These are phyloP conservation scores for Hysterium pulicare DNA, from an alignment of 2,329 filamentous ascomycete species.

Conservation along the genomic window DNA sequence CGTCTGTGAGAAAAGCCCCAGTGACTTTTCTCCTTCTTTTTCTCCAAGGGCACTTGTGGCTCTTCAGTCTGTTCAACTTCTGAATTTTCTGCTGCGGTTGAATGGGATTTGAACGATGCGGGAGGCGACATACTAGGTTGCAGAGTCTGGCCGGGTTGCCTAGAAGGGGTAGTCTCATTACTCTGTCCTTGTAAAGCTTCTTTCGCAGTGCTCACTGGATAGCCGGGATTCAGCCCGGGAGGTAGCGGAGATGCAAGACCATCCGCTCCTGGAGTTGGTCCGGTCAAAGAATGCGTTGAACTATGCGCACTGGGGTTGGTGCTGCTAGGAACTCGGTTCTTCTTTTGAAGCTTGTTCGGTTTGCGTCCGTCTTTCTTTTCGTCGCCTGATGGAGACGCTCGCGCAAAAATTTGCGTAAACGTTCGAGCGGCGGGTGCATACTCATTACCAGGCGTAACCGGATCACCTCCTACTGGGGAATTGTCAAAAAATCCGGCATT, in stretches of 20 bases:
- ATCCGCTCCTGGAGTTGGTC: slow-evolving; percentile 15
- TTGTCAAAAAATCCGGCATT: slow-evolving; percentile 32
- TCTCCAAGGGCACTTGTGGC: slow-evolving; percentile 30
- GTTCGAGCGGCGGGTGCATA: slow-evolving; percentile 28
- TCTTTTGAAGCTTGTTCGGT: slow-evolving; percentile 91
- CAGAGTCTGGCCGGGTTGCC: slow-evolving; percentile 50
- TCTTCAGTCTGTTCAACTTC: slow-evolving; percentile 74
- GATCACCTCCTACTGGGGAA: slow-evolving; percentile 16
- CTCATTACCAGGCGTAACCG: slow-evolving; percentile 20
- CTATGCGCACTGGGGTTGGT: slow-evolving; percentile 86
- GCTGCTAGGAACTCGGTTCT: slow-evolving; percentile 66
- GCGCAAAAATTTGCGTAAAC: slow-evolving; percentile 36
- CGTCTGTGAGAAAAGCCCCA: slow-evolving; percentile 64
- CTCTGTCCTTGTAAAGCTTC: slow-evolving; percentile 20
- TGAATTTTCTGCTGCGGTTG: slow-evolving; percentile 71
- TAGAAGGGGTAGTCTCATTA: slow-evolving; percentile 41
- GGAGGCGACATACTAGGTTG: slow-evolving; percentile 70
- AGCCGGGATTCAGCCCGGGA: slow-evolving; percentile 24
- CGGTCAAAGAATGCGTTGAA: slow-evolving; percentile 73
- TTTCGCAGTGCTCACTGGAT: slow-evolving; percentile 21
- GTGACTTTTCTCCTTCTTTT: slow-evolving; percentile 64
- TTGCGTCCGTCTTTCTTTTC: slow-evolving; percentile 61
- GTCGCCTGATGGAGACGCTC: slow-evolving; percentile 61
- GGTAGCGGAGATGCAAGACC: slow-evolving; percentile 29
- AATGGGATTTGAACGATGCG: slow-evolving; percentile 70